Evolutionary conservation across 768 basidiomycete genomes (phyloP).

Genomic region (Lactarius tabidus): DNA sequence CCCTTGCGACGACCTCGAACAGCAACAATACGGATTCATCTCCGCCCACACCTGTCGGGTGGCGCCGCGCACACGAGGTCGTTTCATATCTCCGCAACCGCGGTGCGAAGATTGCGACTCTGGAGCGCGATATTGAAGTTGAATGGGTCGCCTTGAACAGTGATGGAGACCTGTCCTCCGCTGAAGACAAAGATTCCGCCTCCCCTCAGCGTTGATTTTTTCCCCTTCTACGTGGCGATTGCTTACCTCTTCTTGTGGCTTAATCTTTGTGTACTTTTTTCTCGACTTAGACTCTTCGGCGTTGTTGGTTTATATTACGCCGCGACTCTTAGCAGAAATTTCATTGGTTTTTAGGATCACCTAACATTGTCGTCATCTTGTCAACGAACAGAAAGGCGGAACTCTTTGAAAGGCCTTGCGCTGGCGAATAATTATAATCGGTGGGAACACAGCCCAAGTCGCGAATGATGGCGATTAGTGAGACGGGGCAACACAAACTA

Average conservation of each 20-base stretch:
- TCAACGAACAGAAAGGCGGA: neutral
- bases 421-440: neutral
- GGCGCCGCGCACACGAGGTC: constrained; percentile 68
- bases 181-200: constrained; percentile 17
- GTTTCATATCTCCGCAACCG: constrained; percentile 60
- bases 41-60: constrained; percentile 38
- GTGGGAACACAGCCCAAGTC: neutral
- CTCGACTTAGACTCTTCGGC: neutral
- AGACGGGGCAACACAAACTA: neutral
- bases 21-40: constrained; percentile 30
- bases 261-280: neutral
- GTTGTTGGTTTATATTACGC: neutral
- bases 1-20: constrained; percentile 25
- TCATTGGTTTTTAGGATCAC: neutral
- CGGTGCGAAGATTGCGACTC: constrained; percentile 66
- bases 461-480: neutral
- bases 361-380: neutral
- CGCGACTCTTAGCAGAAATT: neutral
- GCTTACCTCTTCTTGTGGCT: constrained; percentile 28
- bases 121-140: constrained; percentile 45
- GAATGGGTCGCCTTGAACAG: constrained; percentile 73
- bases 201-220: constrained; percentile 1
- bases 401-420: neutral
- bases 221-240: neutral
- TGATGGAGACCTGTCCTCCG: constrained; percentile 44